phyloP scores from a whole-genome alignment of 306 rosid genomes.

The Glycyrrhiza uralensis region DNA sequence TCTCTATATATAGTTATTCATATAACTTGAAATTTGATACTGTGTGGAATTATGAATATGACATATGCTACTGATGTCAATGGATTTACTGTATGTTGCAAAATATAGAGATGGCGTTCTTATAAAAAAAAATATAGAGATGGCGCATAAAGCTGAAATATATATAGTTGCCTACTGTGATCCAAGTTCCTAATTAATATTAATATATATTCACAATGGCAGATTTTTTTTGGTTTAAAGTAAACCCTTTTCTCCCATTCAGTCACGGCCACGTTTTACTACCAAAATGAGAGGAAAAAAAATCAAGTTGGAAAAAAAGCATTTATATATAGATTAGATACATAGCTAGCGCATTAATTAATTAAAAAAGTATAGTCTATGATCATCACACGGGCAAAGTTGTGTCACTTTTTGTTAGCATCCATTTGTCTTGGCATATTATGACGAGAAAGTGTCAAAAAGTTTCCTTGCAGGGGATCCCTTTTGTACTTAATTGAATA shows the following conservation, averaged over 20 bases:
- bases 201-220: not conserved
- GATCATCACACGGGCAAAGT: constrained; percentile 26
- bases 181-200: not conserved
- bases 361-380: not conserved
- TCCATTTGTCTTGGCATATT: constrained; percentile 51
- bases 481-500: constrained; percentile 41
- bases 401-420: constrained; percentile 41
- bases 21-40: not conserved
- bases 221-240: constrained; percentile 13
- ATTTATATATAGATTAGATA: not conserved
- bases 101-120: not conserved
- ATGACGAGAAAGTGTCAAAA: constrained; percentile 44
- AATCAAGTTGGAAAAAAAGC: constrained; percentile 23
- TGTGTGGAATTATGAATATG: not conserved
- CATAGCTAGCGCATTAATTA: not conserved
- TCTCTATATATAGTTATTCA: not conserved
- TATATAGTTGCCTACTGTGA: constrained; percentile 12
- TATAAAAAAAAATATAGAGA: too few species aligned
- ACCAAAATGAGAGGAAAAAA: constrained; percentile 32
- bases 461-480: constrained; percentile 46
- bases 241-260: not conserved
- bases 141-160: constrained; percentile 8
- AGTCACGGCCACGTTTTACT: constrained; percentile 22
- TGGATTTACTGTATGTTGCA: constrained; percentile 19
- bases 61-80: constrained; percentile 13